Evolutionary conservation across 1,284 basidiomycete genomes (phyloP), one percentile per base, ranked within the genome.

Genomic region (Ustilago nuda): DNA sequence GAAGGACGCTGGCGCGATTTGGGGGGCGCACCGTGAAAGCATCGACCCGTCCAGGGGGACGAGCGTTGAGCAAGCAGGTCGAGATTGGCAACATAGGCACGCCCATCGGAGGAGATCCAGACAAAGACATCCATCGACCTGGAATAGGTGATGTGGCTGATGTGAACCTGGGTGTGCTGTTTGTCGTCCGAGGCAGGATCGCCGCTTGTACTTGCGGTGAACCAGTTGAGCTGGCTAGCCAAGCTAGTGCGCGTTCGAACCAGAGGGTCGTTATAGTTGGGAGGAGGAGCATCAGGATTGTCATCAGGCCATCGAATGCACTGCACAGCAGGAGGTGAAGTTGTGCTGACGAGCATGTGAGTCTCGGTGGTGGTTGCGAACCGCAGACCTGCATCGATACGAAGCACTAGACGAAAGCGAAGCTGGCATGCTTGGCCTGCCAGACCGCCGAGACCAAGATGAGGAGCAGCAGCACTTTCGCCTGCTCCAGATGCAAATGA

Each of bases 271-370:
- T 68, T 46, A 45, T 55, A 52, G 48, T 71, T 53, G 2, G 62
- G 64, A 7, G 66, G 56, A 4, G 73, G 67, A 19, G 73, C 68
- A 30, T 71, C 52, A 0, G 61, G 56, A 30, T 79, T 68, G 19
- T 75, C 72, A 35, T 46, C 48, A 1, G 82, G 84, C 84, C 84
- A 85, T n/a, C 80, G 72, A 43, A 85, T 78, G 54, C 73, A 78
- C 55, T 85, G 84, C 0, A 85, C 45, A 7, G 84, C 83, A 4
- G 83, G 72, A 0, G 84, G 84, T 8, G 63, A 59, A 0, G 61
- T 60, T 13, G 84, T 84, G 50, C 78, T 76, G 54, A 85, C 78
- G 30, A 85, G 68, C 61, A 85, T 59, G 41, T 84, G 70, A 2
- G 77, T 70, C 8, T 80, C 76, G 27, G 66, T 72, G 5, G 76